Conservation (phyloP, 495 filamentous ascomycete genomes). For the Trichoderma asperelloides region DNA sequence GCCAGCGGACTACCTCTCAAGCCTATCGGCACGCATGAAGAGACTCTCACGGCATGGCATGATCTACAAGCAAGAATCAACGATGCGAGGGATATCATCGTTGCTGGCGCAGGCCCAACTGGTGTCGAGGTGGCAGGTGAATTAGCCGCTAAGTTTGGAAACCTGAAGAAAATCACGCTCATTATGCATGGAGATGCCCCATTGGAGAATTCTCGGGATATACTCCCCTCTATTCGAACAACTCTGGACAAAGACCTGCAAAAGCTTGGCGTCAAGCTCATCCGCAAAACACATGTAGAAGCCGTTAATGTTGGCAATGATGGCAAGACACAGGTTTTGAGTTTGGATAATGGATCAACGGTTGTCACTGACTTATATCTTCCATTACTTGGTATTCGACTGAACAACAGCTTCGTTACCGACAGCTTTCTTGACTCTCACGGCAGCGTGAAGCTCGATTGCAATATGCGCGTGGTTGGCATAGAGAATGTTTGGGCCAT, state of each 20-base stretch:
- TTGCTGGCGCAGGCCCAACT: background rate
- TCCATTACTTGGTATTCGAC: background rate
- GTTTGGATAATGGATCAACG: background rate
- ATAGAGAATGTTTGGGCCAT: background rate
- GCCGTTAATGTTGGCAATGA: background rate
- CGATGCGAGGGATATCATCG: background rate
- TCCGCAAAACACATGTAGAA: background rate
- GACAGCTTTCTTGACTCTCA: background rate
- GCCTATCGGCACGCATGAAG: background rate
- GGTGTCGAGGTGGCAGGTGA: background rate
- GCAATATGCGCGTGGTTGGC: background rate
- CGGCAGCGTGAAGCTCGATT: background rate
- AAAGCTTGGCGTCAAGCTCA: background rate
- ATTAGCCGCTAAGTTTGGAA: background rate
- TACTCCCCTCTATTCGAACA: background rate
- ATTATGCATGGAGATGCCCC: background rate
- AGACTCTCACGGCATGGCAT: background rate
- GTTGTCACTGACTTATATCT: background rate
- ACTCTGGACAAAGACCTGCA: background rate
- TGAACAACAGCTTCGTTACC: background rate
- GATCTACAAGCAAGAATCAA: background rate
- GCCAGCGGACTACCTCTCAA: background rate
- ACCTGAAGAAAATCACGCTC: background rate
- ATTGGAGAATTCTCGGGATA: background rate
- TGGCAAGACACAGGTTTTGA: background rate